phyloP scores from a whole-genome alignment of 192 early-diverging fungal species.

The Backusella australiensis region DNA sequence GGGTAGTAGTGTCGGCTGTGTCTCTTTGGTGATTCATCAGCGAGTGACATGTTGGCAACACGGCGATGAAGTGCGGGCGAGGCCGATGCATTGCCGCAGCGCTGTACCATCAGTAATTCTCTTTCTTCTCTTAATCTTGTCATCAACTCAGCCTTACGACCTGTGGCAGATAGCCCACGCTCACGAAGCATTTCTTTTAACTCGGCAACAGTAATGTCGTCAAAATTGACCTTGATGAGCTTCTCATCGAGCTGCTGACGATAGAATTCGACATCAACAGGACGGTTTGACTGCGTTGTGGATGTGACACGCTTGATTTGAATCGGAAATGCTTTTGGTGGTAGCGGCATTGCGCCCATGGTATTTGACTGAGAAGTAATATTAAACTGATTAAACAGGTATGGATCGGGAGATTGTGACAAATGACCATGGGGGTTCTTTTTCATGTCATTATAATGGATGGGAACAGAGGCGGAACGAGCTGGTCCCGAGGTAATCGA shows the following conservation, averaged over 20 bases:
- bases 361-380: not conserved
- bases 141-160: constrained; percentile 23
- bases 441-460: not conserved
- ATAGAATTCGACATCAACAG: not conserved
- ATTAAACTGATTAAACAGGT: not conserved
- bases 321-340: constrained; percentile 5
- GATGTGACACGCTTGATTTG: constrained; percentile 3
- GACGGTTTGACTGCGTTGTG: not conserved
- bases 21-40: not conserved
- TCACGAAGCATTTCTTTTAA: constrained; percentile 24
- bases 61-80: not conserved
- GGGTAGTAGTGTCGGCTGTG: not conserved
- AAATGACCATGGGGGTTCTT: not conserved
- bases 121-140: constrained; percentile 1
- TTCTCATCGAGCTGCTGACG: constrained; percentile 13
- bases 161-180: constrained; percentile 3
- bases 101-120: not conserved
- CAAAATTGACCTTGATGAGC: constrained; percentile 22
- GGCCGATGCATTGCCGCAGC: not conserved
- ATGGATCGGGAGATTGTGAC: not conserved
- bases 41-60: not conserved
- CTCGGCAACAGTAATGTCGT: constrained; percentile 30
- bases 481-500: too few species aligned
- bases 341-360: not conserved
- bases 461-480: constrained; percentile 15